phyloP scores from a whole-genome alignment of 768 basidiomycete genomes.

The Tylopilus subfusipes region DNA sequence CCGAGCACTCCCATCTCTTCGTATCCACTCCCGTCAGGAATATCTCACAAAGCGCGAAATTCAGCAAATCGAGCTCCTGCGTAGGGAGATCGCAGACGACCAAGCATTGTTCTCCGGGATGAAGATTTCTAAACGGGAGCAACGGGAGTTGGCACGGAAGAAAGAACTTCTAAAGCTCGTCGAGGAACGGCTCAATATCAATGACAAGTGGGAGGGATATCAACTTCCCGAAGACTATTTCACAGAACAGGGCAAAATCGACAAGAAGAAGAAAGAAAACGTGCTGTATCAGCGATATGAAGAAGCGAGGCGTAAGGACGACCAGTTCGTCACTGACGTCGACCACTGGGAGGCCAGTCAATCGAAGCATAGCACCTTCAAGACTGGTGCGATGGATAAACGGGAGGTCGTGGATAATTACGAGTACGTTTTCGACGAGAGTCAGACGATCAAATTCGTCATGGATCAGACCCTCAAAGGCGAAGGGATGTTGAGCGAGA shows the following conservation, averaged over 20 bases:
- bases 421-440: slow-evolving; percentile 98
- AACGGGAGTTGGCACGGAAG: slow-evolving; percentile 79
- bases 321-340: slow-evolving; percentile 93
- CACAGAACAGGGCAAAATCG: slow-evolving; percentile 97
- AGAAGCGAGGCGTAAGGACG: slow-evolving; percentile 87
- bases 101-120: slow-evolving; percentile 88
- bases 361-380: slow-evolving; percentile 84
- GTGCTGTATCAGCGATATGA: slow-evolving; percentile 94
- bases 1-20: slow-evolving; percentile 62
- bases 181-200: slow-evolving; percentile 90
- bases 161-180: slow-evolving; percentile 89
- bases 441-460: slow-evolving; percentile 93
- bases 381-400: slow-evolving; percentile 90
- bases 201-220: slow-evolving; percentile 96
- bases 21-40: slow-evolving; percentile 88
- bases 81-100: slow-evolving; percentile 92
- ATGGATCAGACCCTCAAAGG: slow-evolving; percentile 76
- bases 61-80: slow-evolving; percentile 91
- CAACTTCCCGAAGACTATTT: slow-evolving; percentile 96
- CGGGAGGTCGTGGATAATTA: slow-evolving; percentile 77
- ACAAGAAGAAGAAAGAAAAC: slow-evolving; percentile 92
- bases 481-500: slow-evolving; percentile 67
- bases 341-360: slow-evolving; percentile 98
- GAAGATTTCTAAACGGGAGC: slow-evolving; percentile 83
- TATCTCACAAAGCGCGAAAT: slow-evolving; percentile 95